phyloP scores from a whole-genome alignment of 108 stramenopile genomes.

The Craspedostauros australis region DNA sequence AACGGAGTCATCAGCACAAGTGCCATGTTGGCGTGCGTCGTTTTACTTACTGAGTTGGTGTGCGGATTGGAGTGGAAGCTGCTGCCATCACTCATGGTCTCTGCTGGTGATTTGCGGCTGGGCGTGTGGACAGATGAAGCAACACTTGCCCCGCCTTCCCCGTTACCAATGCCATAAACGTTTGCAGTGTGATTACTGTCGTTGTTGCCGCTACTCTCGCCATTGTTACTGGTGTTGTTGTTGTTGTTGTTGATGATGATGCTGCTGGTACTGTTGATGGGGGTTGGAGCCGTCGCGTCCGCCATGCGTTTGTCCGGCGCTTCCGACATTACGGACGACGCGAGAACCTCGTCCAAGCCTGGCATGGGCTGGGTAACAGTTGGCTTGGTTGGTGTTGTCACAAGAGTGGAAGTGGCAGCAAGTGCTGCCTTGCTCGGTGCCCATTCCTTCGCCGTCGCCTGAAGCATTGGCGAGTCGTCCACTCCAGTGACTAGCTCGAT shows the following conservation, averaged over 20 bases:
- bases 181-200: too few species aligned
- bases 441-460: slow-evolving; percentile 71
- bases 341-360: slow-evolving; percentile 1
- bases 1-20: slow-evolving; percentile 28
- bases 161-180: too few species aligned
- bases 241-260: slow-evolving; percentile 1
- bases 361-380: slow-evolving; percentile 7
- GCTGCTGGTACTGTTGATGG: not conserved
- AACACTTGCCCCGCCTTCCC: too few species aligned
- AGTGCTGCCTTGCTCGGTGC: slow-evolving; percentile 61
- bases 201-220: too few species aligned
- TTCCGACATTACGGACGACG: not conserved
- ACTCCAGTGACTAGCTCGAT: slow-evolving; percentile 50
- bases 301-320: slow-evolving; percentile 6
- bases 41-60: too few species aligned
- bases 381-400: not conserved
- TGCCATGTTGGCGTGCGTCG: too few species aligned
- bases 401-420: slow-evolving; percentile 15
- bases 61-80: too few species aligned
- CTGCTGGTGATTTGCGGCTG: too few species aligned
- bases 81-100: too few species aligned
- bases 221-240: too few species aligned
- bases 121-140: too few species aligned
- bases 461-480: slow-evolving; percentile 54
- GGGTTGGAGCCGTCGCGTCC: not conserved